Evolutionary conservation across 768 basidiomycete genomes (phyloP), one percentile per base, ranked within the genome.

Genomic region (Suillus weaverae): DNA sequence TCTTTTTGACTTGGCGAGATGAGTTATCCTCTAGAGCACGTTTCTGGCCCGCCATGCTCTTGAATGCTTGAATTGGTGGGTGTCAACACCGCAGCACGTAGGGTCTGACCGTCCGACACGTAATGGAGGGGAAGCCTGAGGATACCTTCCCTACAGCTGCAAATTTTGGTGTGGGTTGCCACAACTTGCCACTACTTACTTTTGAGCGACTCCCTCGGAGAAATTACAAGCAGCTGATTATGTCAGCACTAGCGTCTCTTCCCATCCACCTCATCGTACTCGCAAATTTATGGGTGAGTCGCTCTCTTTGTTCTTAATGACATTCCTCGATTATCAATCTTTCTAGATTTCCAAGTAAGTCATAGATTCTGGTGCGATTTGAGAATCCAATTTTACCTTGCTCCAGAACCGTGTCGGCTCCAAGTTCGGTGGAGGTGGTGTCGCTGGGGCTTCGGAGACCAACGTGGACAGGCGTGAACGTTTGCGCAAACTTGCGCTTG

Each of bases 391-490:
- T 46, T 43, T 70, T 16, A 73, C 62, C 39, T 59, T 60, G 2
- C 10, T 54, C 30, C 71, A 96, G 92, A 97, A 96, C 81, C 93
- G 94, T 69, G 94, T 97, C 36, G 94, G 94, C 35, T 94, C 92
- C 60, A 97, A 97, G 77, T 97, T 97, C 70, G 95, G 95, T 66
- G 95, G 95, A 54, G 95, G 95, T 74, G 95, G 95, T 81, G 93
- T 96, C 61, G 97, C 97, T 48, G 95, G 97, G 38, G 94, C 92
- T 14, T 94, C 92, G 33, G 97, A 99, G 81, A 90, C 90, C 41
- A 97, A 98, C 74, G 90, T 99, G 20, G 97, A 99, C 81, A 83
- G 97, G 67, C 85, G 97, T 63, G 97, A 99, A 76, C 90, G 97
- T 61, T 83, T 99, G 46, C 81, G 97, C 64, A 99, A 99, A 81